Evolutionary conservation across 768 basidiomycete species (phyloP), one percentile per base, ranked within the genome.

Genomic region (Panellus pusillus): DNA sequence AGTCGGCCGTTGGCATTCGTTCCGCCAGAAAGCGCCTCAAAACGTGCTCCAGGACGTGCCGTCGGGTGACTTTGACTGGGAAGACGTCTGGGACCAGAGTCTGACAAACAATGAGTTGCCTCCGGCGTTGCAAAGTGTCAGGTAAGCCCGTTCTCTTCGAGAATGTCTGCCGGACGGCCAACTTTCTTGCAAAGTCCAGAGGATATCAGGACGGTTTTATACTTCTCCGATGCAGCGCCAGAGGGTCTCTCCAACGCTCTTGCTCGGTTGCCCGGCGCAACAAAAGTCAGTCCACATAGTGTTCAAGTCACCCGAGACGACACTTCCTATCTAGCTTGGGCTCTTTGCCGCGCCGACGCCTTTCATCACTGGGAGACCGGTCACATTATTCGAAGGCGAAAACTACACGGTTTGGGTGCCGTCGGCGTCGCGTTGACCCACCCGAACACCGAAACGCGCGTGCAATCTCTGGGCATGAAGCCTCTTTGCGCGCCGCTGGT

Each of bases 321-420:
- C 41, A 4, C 20, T 8, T 18, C 24, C 15, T 9, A 35, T 51
- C 14, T 53, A 89, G 82, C 68, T 89, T 47, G 87, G 89, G 4
- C 74, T 91, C 17, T 67, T 87, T 18, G 86, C 84, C 0, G 75
- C 89, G 0, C 85, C 89, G 2, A 92, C 91, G 2, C 89, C 89
- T 1, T 92, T 92, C 65, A 70, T 89, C 6, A 91, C 88, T 1
- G 91, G 89, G 13, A 72, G 86, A 17, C 83, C 85, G 1, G 80
- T 86, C 27, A 91, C 90, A 0, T 71, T 92, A 9, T 83, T 91
- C 54, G 68, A 77, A 53, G 79, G 86, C 45, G 70, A 74, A 64
- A 74, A 1, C 75, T 89, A 20, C 67, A 78, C 50, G 82, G 80
- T 0, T 73, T 78, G 7, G 91, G 91, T 7, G 88, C 89, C 4